These are phyloP conservation scores for Starmerella geochares DNA, from an alignment of 805 yeast genomes.

Conservation along the genomic window DNA sequence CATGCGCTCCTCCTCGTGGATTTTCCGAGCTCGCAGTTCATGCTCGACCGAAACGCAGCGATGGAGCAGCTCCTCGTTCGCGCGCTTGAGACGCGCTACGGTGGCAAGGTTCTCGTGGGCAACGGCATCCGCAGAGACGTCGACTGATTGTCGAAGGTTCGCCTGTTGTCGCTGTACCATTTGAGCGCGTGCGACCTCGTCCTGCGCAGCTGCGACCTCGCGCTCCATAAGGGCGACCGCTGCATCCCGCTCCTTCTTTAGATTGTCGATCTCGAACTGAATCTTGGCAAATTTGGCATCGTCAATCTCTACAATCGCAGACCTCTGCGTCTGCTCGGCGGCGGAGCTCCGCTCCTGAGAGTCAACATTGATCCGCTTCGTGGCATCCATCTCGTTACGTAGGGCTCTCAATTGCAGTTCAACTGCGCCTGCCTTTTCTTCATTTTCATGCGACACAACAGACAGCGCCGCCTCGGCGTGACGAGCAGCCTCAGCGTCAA, in stretches of 20 bases:
- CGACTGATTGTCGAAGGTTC: not conserved
- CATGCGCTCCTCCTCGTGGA: constrained; percentile 28
- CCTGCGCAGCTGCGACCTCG: constrained; percentile 9
- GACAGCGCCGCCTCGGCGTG: constrained; percentile 28
- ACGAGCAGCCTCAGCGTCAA: constrained; percentile 28
- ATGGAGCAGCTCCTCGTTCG: constrained; percentile 27
- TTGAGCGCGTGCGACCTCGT: constrained; percentile 2
- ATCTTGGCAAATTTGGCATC: constrained; percentile 7
- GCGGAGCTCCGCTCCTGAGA: not conserved
- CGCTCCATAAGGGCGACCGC: not conserved
- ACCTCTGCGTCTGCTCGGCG: not conserved
- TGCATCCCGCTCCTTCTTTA: constrained; percentile 12
- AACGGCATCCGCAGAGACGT: constrained; percentile 3
- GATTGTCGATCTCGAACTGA: constrained; percentile 11
- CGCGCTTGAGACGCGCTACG: constrained; percentile 23
- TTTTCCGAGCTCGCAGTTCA: constrained; percentile 26
- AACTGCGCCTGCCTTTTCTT: constrained; percentile 24
- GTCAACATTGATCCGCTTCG: not conserved
- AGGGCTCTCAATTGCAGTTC: constrained; percentile 17
- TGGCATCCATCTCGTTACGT: constrained; percentile 5
- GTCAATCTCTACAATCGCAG: not conserved
- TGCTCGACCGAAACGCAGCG: constrained; percentile 27
- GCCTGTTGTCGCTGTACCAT: not conserved
- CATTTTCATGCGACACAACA: constrained; percentile 30
- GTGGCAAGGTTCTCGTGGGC: constrained; percentile 5